Percentiles rank a stretch among this genome's conserved stretches.
Conservation (phyloP, 1,284 basidiomycete species). For the Cutaneotrichosporon spelunceum region DNA sequence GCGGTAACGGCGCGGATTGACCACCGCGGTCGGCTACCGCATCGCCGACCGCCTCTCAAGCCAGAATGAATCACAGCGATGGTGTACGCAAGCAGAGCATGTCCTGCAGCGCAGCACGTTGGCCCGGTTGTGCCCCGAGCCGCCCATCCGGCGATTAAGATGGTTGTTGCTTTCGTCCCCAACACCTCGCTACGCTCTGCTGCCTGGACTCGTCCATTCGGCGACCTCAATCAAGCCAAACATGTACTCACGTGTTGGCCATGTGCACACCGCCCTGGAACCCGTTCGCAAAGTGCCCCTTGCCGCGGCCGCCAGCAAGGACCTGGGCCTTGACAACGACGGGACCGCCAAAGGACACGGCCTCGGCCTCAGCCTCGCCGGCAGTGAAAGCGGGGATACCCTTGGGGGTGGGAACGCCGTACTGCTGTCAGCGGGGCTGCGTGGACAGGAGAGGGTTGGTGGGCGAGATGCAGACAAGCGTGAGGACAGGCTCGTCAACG, state of each 20-base stretch:
- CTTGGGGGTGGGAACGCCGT: slow-evolving; percentile 94
- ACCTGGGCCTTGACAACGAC: slow-evolving; percentile 97
- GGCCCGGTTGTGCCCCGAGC: no score
- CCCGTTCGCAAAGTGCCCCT: slow-evolving; percentile 95
- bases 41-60: neutral
- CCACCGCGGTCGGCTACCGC: neutral
- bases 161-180: no score
- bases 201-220: neutral
- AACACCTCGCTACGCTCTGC: neutral
- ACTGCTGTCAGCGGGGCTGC: slow-evolving; percentile 56
- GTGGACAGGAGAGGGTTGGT: neutral
- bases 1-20: neutral
- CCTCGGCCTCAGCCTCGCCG: slow-evolving; percentile 84
- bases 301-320: slow-evolving; percentile 95
- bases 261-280: slow-evolving; percentile 97
- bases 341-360: slow-evolving; percentile 85
- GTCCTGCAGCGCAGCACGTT: neutral
- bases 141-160: no score
- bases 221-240: neutral
- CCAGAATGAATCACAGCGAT: neutral
- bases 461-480: neutral
- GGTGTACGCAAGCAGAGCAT: neutral
- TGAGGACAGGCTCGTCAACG: no score
- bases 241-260: slow-evolving; percentile 69
- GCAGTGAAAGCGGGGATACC: slow-evolving; percentile 82